phyloP scores from a whole-genome alignment of 2,329 filamentous ascomycete species.

The Colletotrichum melonis region DNA sequence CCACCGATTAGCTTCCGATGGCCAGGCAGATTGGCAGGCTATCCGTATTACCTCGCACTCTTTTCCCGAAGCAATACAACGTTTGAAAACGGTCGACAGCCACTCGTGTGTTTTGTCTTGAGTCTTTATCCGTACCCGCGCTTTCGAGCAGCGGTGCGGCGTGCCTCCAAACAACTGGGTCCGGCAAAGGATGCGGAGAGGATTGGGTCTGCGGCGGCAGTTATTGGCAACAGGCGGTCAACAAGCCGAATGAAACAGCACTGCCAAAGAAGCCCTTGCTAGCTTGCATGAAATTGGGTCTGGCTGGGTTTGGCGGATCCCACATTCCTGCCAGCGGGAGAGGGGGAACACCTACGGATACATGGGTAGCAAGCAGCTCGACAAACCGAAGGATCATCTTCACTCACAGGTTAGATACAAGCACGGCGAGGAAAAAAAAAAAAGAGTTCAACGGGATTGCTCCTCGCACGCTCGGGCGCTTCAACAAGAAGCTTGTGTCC shows the following conservation, averaged over 20 bases:
- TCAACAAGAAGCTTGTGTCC: constrained; percentile 19
- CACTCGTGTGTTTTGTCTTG: background rate
- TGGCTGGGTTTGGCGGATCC: constrained; percentile 3
- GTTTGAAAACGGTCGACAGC: background rate
- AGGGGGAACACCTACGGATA: background rate
- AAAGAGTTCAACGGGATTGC: constrained; percentile 5
- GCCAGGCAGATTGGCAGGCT: background rate
- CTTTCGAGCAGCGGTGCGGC: background rate
- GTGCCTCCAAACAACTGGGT: background rate
- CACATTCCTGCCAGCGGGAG: constrained; percentile 14
- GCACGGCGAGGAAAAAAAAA: constrained; percentile 14
- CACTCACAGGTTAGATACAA: constrained; percentile 9
- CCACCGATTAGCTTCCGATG: background rate
- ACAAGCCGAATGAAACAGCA: constrained; percentile 24
- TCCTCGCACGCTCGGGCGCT: constrained; percentile 9
- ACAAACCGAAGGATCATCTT: constrained; percentile 2
- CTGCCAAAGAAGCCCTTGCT: constrained; percentile 6
- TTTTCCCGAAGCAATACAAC: background rate
- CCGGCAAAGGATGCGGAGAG: background rate
- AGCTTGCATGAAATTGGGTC: constrained; percentile 16
- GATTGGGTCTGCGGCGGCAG: constrained; percentile 14
- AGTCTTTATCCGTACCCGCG: background rate
- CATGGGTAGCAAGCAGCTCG: constrained; percentile 3
- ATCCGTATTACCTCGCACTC: background rate
- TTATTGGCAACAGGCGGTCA: constrained; percentile 23